Evolutionary conservation across 441 rosid genomes (phyloP), one percentile per base, ranked within the genome.

Genomic region (Gossypium schwendimanii): DNA sequence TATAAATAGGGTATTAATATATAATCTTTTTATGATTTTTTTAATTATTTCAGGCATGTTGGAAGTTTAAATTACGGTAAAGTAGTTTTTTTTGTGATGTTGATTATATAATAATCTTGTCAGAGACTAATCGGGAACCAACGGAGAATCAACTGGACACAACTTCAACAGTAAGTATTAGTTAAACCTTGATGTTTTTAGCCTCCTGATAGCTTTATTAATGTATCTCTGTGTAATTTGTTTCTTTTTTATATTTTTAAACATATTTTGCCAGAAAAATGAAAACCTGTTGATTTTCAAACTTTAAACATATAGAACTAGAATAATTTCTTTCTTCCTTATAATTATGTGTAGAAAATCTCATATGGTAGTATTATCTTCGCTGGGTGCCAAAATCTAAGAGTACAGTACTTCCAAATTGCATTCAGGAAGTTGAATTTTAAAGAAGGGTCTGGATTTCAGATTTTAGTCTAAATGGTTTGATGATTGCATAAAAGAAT

Each of bases 151-250:
- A 65, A 57, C 71, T 63, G 57, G 81, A 75, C 58, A 63, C 73
- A 39, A 57, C 75, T 70, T 18, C 53, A 47, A 49, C 70, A n/a
- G 92, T 88, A 84, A 78, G 88, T 79, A 63, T 79, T 47, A 24
- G 15, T 52, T 23, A 28, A 12, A 7, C 20, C 31, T 28, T 2
- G 12, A 49, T 14, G 7, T 31, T 10, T 50, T 47, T 47, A 23
- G 18, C 15, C 31, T 59, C 39, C 64, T 21, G 63, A 7, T 70
- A 58, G 63, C 12, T 70, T 41, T 33, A 57, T 20, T 54, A n/a
- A 68, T 6, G 10, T 3, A 44, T 57, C 1, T 39, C 15, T 39
- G 8, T 1, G 6, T 1, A 12, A 57, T n/a, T 21, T 33, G 21
- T 58, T 14, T 2, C 4, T 33, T 14, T n/a, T 20, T 54, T 7